Conservation (phyloP, 371 early-diverging fungal genomes). For the Batrachochytrium dendrobatidis region DNA sequence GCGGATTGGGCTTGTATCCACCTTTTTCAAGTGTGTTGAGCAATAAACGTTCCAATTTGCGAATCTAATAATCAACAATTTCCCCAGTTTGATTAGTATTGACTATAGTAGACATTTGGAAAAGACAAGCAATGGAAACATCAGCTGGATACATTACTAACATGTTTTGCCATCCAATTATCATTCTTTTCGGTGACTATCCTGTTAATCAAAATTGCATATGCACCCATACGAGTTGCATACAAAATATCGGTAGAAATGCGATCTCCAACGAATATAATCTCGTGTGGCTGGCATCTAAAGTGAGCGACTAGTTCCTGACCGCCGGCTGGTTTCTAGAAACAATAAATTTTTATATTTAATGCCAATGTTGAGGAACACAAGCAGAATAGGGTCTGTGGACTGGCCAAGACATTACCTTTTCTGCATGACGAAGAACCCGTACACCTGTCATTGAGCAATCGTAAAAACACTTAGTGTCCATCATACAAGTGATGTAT, state of each 20-base stretch:
- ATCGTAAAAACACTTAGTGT: slow-evolving; percentile 1
- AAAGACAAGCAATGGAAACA: too few relatives aligned
- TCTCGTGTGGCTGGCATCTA: slow-evolving; percentile 4
- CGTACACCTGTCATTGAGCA: slow-evolving; percentile 16
- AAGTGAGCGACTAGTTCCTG: slow-evolving; percentile 41
- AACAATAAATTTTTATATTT: too few relatives aligned
- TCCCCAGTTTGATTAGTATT: too few relatives aligned
- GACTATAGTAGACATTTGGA: too few relatives aligned
- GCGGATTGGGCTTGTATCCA: too few relatives aligned
- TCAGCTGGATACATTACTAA: too few relatives aligned
- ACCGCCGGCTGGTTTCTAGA: slow-evolving; percentile 82
- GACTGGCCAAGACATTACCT: too few relatives aligned
- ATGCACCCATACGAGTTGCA: slow-evolving; percentile 70
- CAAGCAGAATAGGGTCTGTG: too few relatives aligned
- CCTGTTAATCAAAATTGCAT: slow-evolving; percentile 63
- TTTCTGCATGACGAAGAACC: slow-evolving; percentile 33
- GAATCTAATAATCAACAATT: too few relatives aligned
- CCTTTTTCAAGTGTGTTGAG: too few relatives aligned
- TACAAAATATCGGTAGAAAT: slow-evolving; percentile 80
- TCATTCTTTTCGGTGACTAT: slow-evolving; percentile 70
- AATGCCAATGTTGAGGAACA: too few relatives aligned
- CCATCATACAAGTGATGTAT: neutral
- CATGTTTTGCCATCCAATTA: slow-evolving; percentile 56
- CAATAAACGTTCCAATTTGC: too few relatives aligned
- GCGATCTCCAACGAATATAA: slow-evolving; percentile 71